Evolutionary conservation across 1,284 basidiomycete genomes (phyloP), one percentile per base, ranked within the genome.

Genomic region (Cutaneotrichosporon mucoides): DNA sequence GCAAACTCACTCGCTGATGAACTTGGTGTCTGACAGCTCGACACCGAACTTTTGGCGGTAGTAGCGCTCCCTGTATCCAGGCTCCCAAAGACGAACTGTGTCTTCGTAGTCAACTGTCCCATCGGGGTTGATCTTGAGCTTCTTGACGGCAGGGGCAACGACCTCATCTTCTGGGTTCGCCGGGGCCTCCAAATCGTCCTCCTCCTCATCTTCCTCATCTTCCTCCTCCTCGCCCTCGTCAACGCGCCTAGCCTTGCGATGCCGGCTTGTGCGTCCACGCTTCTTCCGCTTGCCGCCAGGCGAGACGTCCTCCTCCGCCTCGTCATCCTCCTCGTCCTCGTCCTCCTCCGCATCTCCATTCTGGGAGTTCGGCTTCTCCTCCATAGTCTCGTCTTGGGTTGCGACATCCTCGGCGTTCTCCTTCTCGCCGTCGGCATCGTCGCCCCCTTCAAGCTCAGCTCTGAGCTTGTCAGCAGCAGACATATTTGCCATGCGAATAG

Each of bases 401-500:
- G 24, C 66, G 9, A 60, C 68, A 34, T 66, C 68, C 33, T 65
- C 60, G 15, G 63, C 66, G 36, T 50, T 63, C 24, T 45, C 48
- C 33, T 62, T 67, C 10, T 66, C 66, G 15, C 56, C 57, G 16
- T 11, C 61, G 2, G 57, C 67, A 4, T 61, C 67, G 56, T 62
- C 61, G 9, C 59, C 66, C 42, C 87, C 87, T 61, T 86, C 84
- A 65, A 99, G 79, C 78, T 98, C 90, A 54, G 92, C 93, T 79
- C 92, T 94, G 67, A 99, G 82, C 73, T 88, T 85, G 73, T 97
- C 90, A 59, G 93, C 94, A 47, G 95, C 95, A 79, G 86, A 91
- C 84, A 97, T 86, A 73, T 99, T 98, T 12, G 94, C 95, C 85
- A 96, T 88, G 59, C 94, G 86, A 66, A 95, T 92, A 24, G 89